Base-by-base conservation (phyloP, 148 eudicot species). In the Cornus suecica region DNA sequence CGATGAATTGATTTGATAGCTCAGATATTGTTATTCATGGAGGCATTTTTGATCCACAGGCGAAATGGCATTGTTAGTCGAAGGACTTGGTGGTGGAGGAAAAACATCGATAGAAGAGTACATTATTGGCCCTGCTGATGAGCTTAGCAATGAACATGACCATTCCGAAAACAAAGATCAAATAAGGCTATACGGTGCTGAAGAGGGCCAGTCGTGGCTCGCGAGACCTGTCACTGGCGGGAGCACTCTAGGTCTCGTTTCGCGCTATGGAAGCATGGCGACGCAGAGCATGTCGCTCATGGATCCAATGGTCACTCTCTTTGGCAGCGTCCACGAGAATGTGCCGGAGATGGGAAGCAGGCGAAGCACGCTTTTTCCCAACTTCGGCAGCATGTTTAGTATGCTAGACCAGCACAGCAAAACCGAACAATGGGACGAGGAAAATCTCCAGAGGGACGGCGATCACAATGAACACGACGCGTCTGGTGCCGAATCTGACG, bases 281-380 rank as follows among this genome's bases (percentile, higher is more conserved):
- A 80, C 70, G 63, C 87, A 72, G 48, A 83, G 84, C 77, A 61
- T 66, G 64, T 30, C 80, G n/a, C 73, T 88, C 76, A 74, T 90
- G 70, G 93, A 94, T 69, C 97, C 98, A 23, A 76, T 83, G 51
- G 97, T 94, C 72, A 77, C 87, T 4, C 88, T 94, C 68, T 94
- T 94, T 68, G 98, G 97, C n/a, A 94, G 98, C 37, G 89, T 94
- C 31, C 98, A 94, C 20, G 98, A 92, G 83, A 90, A 85, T 72
- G 71, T 86, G 4, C 88, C 86, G 10, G 88, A 86, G 56, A 77
- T 74, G 26, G 94, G 97, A 72, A 89, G 94, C 83, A 89, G 84
- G 92, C 66, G 90, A 28, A 94, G 94, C 81, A 85, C 87, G 76
- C 71, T 92, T 24, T 88, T 91, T 71, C 89, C 98, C 6, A 90